Base-by-base conservation (phyloP, 2,329 filamentous ascomycete genomes). In the Orbilia blumenaviensis region DNA sequence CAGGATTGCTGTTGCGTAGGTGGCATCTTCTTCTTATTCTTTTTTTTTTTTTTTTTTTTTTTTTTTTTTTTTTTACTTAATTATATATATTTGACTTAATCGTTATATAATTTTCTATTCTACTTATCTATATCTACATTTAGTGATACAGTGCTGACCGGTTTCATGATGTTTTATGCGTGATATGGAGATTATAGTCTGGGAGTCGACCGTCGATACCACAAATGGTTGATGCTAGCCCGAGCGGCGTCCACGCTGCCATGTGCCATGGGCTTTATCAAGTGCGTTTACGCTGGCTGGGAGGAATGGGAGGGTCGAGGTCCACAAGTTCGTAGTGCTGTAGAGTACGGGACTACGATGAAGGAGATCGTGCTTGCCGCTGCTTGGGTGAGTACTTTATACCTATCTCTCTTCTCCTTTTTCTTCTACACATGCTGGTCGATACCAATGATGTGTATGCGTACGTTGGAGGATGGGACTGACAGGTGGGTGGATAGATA, bases 191-290 rank as follows among this genome's bases (percentile, higher is more conserved):
- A 36, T 41, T 21, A 14, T 25, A 75, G 71, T 32, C 86, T 94
- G 52, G 91, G 92, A 61, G 88, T 95, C 14, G 89, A 90, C 64
- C 86, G 86, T 77, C 86, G 86, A 77, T 94, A 91, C 90, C 90
- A 94, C 81, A 85, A 91, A 44, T 89, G 90, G 71, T 86, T 94
- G 66, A 88, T 93, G 78, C 85, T 90, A 77, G 89, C 91, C 79
- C 89, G 92, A n/a, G 88, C 91, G 23, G 84, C 91, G 77, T 92
- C 90, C 74, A 89, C 91, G 63, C 86, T 87, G 21, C 91, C 92
- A 90, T 61, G 85, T 89, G 52, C 91, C 87, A 87, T 93, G 90
- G 89, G 91, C 89, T 61, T 79, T 12, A 81, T 92, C 74, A 88
- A 89, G 66, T 91, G 89, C 79, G 87, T 88, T 14, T 86, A 92